phyloP scores from a whole-genome alignment of 1,139 yeast species.

The Candida smagusa region DNA sequence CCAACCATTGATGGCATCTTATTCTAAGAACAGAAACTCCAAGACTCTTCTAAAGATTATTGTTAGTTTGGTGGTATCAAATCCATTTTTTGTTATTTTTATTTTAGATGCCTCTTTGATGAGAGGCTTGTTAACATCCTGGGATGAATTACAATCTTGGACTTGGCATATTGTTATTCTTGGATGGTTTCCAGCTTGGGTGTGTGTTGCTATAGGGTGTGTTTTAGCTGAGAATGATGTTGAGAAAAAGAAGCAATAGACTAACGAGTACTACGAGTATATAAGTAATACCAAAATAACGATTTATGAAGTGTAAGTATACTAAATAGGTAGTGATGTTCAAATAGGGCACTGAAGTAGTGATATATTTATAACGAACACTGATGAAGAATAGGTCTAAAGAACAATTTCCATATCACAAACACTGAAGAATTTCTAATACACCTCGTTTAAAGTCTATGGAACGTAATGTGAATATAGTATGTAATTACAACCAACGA shows the following conservation, averaged over 20 bases:
- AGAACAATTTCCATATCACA: too few relatives aligned
- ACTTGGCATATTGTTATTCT: constrained; percentile 75
- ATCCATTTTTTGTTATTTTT: constrained; percentile 50
- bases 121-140: constrained; percentile 55
- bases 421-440: too few relatives aligned
- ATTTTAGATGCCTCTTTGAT: constrained; percentile 33
- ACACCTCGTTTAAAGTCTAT: too few relatives aligned
- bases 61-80: constrained; percentile 42
- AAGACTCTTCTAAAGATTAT: constrained; percentile 25
- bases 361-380: too few relatives aligned
- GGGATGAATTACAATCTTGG: constrained; percentile 77
- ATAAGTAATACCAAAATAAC: neutral
- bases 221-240: constrained; percentile 26
- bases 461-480: too few relatives aligned
- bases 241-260: neutral
- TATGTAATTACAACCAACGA: too few relatives aligned
- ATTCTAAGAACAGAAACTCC: constrained; percentile 7
- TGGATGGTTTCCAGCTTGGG: constrained; percentile 87
- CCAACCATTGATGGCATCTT: constrained; percentile 33
- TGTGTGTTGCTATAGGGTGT: constrained; percentile 39
- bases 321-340: too few relatives aligned
- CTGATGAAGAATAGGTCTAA: too few relatives aligned
- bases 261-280: neutral
- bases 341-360: too few relatives aligned
- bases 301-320: too few relatives aligned